These are phyloP conservation scores for Penicillium egyptiacum DNA, from an alignment of 495 filamentous ascomycete genomes.

Conservation along the genomic window DNA sequence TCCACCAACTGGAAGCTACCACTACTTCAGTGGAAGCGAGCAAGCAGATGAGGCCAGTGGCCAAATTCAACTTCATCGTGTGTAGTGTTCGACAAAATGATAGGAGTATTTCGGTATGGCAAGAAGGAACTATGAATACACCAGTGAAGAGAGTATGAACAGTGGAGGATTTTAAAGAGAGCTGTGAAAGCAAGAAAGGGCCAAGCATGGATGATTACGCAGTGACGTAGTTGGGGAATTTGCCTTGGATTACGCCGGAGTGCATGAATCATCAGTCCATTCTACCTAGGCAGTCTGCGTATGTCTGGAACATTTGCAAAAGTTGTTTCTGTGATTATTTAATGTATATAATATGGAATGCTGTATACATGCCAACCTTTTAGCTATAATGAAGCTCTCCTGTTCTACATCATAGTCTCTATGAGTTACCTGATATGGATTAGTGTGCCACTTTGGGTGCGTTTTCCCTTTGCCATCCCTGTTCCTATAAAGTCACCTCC, in stretches of 20 bases:
- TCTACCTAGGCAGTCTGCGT: too few species aligned
- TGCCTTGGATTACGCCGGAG: constrained; percentile 18
- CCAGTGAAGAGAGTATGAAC: background rate
- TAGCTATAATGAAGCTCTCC: too few species aligned
- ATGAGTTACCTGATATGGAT: too few species aligned
- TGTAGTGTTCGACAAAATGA: constrained; percentile 1
- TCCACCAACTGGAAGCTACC: constrained; percentile 75
- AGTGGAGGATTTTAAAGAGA: background rate
- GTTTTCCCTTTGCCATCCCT: too few species aligned
- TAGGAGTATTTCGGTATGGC: background rate
- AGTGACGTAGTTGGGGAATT: constrained; percentile 46
- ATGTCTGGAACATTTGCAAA: too few species aligned
- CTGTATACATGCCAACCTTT: too few species aligned
- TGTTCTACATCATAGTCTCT: too few species aligned
- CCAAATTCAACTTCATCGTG: constrained; percentile 73
- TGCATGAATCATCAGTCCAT: constrained; percentile 34
- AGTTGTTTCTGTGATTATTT: too few species aligned
- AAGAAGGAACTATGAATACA: background rate
- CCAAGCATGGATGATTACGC: constrained; percentile 36
- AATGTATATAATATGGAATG: too few species aligned
- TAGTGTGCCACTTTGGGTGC: too few species aligned
- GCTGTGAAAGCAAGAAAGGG: constrained; percentile 12
- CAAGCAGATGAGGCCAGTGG: constrained; percentile 65
- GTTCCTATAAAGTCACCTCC: too few species aligned
- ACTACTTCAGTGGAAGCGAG: constrained; percentile 65